Evolutionary conservation across 495 filamentous ascomycete species (phyloP).

Genomic region (Echria macrotheca): DNA sequence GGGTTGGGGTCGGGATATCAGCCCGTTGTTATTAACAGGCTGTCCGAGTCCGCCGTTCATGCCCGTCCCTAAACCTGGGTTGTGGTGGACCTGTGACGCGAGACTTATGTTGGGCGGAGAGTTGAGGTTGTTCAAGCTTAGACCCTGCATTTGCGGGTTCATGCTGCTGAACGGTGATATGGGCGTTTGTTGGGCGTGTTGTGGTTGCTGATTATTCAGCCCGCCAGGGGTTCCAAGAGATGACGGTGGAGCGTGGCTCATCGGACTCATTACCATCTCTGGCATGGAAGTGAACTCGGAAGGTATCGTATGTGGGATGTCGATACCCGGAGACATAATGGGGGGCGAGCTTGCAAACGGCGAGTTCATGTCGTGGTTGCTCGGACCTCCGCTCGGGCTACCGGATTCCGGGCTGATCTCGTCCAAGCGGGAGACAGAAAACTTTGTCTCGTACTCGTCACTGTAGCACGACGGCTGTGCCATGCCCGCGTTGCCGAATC

Average conservation of each 20-base stretch:
- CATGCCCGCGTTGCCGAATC: conserved; percentile 49
- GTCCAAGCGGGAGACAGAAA: conserved; percentile 33
- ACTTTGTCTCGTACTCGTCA: conserved; percentile 33
- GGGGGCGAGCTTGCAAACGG: conserved; percentile 41
- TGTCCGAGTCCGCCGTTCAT: conserved; percentile 22
- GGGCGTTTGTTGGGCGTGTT: conserved; percentile 21
- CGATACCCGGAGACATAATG: conserved; percentile 41
- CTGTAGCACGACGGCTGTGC: conserved; percentile 34
- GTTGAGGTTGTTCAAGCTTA: conserved; percentile 27
- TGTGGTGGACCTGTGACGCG: conserved; percentile 27
- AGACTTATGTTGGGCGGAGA: conserved; percentile 24
- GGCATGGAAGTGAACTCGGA: conserved; percentile 38
- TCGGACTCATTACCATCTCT: conserved; percentile 45
- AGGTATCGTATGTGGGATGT: conserved; percentile 28
- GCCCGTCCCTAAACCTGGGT: conserved; percentile 27
- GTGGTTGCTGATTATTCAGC: conserved; percentile 32
- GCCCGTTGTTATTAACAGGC: conserved; percentile 22
- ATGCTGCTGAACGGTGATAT: conserved; percentile 30
- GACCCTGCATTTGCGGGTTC: conserved; percentile 29
- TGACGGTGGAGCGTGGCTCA: conserved; percentile 32
- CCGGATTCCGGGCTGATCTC: conserved; percentile 35
- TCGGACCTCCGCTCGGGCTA: conserved; percentile 30
- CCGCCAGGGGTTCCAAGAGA: conserved; percentile 25
- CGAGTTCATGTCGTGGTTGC: conserved; percentile 38
- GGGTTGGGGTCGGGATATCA: conserved; percentile 34